Evolutionary conservation across 192 early-diverging fungal species (phyloP), one percentile per base, ranked within the genome.

Genomic region (Diversispora epigaea): DNA sequence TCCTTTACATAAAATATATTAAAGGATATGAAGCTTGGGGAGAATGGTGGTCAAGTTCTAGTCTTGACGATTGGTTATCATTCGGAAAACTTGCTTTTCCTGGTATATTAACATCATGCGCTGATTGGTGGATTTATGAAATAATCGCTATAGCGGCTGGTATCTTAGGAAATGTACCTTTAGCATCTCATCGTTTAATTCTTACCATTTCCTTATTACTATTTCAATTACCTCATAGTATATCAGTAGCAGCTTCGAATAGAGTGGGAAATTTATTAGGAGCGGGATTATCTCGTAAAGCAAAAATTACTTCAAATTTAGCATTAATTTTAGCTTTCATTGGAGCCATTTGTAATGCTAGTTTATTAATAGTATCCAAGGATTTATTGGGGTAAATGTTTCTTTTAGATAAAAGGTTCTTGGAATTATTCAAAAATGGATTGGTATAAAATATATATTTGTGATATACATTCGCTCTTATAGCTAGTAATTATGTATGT

Each of bases 171-270:
- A 87, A 88, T 5, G 73, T 84, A 17, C 81, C 83, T 40, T 81
- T 99, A 49, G 96, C 96, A 14, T 89, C 93, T 22, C 97, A 99
- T 74, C 90, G 89, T 6, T 82, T 93, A 41, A 81, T 93, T 44
- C 84, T 96, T 52, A 94, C 91, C 21, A 91, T 91, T 25, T 85
- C 88, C 4, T 83, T 86, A 61, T 76, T 92, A 55, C 77, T 91
- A 6, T 93, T 92, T 71, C 90, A 90, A 10, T 85, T 94, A 12
- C 94, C 94, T 3, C 84, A 92, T 60, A 93, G 93, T 58, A 80
- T 97, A 14, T 83, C 91, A 39, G 89, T 98, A 68, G 95, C 91
- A 0, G 87, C 89, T 0, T 89, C 92, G 9, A 94, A 91, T 58
- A 83, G 97, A 10, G 90, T 96, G 40, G 96, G 92, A 65, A 90